Base-by-base conservation (phyloP, 805 yeast species). In the Yarrowia sp. region DNA sequence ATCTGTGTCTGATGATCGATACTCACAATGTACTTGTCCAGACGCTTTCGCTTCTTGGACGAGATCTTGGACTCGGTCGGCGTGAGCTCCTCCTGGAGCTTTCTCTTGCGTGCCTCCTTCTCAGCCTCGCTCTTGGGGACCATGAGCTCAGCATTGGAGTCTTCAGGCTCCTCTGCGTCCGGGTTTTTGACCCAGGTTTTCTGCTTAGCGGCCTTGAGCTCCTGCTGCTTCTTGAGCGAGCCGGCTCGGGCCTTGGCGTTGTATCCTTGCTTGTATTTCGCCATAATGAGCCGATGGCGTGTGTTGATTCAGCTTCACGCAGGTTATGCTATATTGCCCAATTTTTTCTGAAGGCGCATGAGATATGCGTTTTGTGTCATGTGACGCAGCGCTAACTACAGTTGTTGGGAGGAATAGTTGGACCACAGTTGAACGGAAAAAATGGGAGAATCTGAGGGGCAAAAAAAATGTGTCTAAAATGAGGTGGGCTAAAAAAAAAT, bases 231-330 rank as follows among this genome's bases (percentile, higher is more conserved):
- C 27, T 90, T 85, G 68, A 90, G 85, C 80, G 87, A 87, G 18
- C 96, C 96, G 2, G 90, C 71, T 32, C 96, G 84, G 62, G 94
- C 96, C 76, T 87, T 88, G 72, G 87, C 96, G 71, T 90, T 90
- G 77, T 85, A 87, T 65, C 96, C 74, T 73, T 83, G 82, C 67
- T 94, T 81, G 71, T 88, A 89, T 65, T 87, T 87, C 63, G 93
- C 96, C 96, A 90, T 90, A 33, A 38, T 27, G 35, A 27, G 10
- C 29, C 10, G 29, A 27, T 27, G 29, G 29, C 10, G 12, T 44
- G 51, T 31, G 33, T 42, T 42, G 22, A 29, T 18, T 44, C 51
- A 27, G 35, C 35, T 44, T 29, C 14, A 27, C 51, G 18, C 35
- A 29, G 27, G 35, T 31, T 47, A 31, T 31, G 55, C 38, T 32